A percentile compares a stretch with the other conserved stretches of the same genome.
Evolutionary conservation across 306 rosid species (phyloP).

Genomic region (Begonia loranthoides): DNA sequence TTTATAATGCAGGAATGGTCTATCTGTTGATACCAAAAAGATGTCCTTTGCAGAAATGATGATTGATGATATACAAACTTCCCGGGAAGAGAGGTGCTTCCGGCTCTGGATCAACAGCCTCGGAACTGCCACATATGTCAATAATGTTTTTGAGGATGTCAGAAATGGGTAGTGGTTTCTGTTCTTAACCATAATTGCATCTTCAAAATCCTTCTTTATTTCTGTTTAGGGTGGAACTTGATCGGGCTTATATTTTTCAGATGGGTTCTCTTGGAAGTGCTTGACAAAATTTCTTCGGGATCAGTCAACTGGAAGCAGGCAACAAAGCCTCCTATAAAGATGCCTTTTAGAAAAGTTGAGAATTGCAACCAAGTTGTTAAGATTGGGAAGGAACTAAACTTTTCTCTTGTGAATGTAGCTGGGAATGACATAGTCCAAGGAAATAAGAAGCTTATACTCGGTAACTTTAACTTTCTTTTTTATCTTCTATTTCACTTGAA

Average conservation of each 20-base stretch:
- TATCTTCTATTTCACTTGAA: not conserved
- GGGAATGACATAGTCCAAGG: constrained; percentile 59
- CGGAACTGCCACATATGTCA: constrained; percentile 36
- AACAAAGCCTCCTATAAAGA: constrained; percentile 57
- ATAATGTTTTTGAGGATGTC: constrained; percentile 57
- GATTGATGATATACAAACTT: constrained; percentile 92
- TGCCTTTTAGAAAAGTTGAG: constrained; percentile 64
- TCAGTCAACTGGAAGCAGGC: constrained; percentile 62
- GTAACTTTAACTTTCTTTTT: constrained; percentile 9
- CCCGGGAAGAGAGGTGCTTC: constrained; percentile 61
- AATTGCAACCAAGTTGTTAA: constrained; percentile 54
- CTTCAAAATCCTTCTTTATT: not conserved
- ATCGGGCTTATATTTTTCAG: constrained; percentile 25
- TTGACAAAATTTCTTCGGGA: constrained; percentile 47
- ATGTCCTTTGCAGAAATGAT: constrained; percentile 95
- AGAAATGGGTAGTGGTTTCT: constrained; percentile 63
- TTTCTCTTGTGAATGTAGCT: constrained; percentile 50
- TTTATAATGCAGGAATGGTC: constrained; percentile 40
- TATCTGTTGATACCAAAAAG: constrained; percentile 49
- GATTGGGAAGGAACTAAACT: constrained; percentile 44
- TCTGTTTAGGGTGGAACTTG: constrained; percentile 10
- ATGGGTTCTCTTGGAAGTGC: constrained; percentile 59
- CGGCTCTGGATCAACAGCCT: constrained; percentile 61
- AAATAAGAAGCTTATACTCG: constrained; percentile 49
- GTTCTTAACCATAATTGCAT: not conserved